Conservation (phyloP, 495 filamentous ascomycete genomes). For the Xylaria palmicola region DNA sequence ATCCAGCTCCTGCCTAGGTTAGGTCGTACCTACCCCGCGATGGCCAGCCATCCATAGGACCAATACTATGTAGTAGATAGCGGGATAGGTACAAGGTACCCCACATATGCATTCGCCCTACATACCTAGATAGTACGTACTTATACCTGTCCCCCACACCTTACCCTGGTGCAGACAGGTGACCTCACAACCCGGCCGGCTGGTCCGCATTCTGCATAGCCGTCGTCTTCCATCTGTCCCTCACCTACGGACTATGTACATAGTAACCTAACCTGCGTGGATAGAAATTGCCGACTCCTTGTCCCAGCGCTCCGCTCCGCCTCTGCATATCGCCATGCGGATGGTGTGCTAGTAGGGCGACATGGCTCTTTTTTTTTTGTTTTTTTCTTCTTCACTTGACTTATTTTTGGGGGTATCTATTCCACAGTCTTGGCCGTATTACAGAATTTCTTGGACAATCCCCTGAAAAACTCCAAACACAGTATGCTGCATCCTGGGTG, state of each 20-base stretch:
- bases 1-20: no score
- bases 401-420: slow-evolving; percentile 37
- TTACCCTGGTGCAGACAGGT: no score
- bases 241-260: neutral
- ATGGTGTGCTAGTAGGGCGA: neutral
- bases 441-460: slow-evolving; percentile 17
- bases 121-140: neutral
- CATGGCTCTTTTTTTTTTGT: no score
- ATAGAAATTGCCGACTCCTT: no score
- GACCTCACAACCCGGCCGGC: neutral
- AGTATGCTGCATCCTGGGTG: neutral
- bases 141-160: no score
- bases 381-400: slow-evolving; percentile 20
- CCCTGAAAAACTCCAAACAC: slow-evolving; percentile 8
- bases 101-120: neutral
- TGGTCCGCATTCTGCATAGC: neutral
- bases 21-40: slow-evolving; percentile 3
- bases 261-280: neutral
- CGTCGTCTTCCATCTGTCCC: neutral
- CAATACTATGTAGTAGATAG: no score
- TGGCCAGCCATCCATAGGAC: neutral
- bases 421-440: slow-evolving; percentile 31
- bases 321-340: no score
- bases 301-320: no score
- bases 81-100: neutral